Evolutionary conservation across 2,329 filamentous ascomycete species (phyloP).

Genomic region (Emydomyces testavorans): DNA sequence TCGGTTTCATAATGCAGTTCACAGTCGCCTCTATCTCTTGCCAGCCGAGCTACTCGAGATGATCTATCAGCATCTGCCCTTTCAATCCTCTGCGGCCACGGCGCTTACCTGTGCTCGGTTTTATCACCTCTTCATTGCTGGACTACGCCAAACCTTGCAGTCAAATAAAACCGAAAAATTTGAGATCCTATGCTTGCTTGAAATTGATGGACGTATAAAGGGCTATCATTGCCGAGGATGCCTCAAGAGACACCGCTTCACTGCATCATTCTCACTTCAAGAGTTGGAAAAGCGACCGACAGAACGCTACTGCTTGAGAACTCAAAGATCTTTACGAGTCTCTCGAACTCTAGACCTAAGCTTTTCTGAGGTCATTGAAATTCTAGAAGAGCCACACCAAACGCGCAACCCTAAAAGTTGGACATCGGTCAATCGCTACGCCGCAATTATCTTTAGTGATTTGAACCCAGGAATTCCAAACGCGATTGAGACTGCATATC

Average conservation of each 20-base stretch:
- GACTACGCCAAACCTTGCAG: neutral
- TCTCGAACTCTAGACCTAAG: no score
- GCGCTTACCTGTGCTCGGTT: slow-evolving; percentile 10
- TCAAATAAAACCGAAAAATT: slow-evolving; percentile 1
- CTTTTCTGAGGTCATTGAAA: no score
- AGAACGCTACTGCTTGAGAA: slow-evolving; percentile 2
- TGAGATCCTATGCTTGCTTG: slow-evolving; percentile 2
- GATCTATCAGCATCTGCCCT: neutral
- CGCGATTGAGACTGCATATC: neutral
- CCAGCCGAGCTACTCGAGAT: slow-evolving; percentile 1
- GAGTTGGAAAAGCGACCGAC: neutral
- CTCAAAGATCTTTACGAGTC: neutral
- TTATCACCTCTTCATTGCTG: neutral
- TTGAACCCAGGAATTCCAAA: neutral
- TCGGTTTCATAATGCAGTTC: no score
- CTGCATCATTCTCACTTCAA: neutral
- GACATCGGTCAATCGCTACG: no score
- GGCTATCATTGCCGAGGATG: slow-evolving; percentile 7
- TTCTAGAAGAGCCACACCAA: neutral
- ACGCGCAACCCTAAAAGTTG: no score
- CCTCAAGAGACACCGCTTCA: neutral
- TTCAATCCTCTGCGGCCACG: neutral
- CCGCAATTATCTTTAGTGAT: no score
- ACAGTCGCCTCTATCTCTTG: no score
- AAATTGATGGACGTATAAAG: slow-evolving; percentile 3